These are phyloP conservation scores for Penicillium manginii DNA, from an alignment of 495 filamentous ascomycete species.

Conservation along the genomic window DNA sequence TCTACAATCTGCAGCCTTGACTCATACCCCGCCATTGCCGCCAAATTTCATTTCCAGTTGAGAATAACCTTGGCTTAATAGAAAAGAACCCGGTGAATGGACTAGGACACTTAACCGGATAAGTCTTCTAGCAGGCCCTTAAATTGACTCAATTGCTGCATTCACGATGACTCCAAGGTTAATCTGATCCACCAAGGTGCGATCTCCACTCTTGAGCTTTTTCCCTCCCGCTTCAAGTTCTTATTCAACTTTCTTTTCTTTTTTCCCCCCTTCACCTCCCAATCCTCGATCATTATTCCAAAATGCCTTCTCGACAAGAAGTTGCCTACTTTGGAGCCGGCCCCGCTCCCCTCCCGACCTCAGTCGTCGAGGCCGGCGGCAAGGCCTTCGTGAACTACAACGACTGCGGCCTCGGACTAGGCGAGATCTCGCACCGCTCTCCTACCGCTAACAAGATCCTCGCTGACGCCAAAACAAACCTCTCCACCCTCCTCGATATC, in stretches of 20 bases:
- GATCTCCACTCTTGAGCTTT: constrained; percentile 26
- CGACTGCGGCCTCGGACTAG: constrained; percentile 69
- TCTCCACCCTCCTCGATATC: constrained; percentile 72
- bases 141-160: constrained; percentile 5
- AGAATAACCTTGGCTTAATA: constrained; percentile 3
- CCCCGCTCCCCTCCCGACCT: constrained; percentile 78
- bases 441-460: constrained; percentile 71
- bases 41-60: constrained; percentile 1
- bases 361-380: constrained; percentile 73
- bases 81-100: constrained; percentile 9
- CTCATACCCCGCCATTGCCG: constrained; percentile 27
- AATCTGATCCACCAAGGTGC: constrained; percentile 24
- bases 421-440: constrained; percentile 91
- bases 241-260: constrained; percentile 4
- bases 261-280: background rate
- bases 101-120: background rate
- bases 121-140: background rate
- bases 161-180: constrained; percentile 22
- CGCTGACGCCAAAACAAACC: constrained; percentile 64
- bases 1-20: constrained; percentile 6
- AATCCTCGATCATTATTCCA: constrained; percentile 4
- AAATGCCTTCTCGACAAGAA: constrained; percentile 54
- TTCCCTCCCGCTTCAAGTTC: constrained; percentile 17
- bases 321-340: constrained; percentile 85
- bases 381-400: constrained; percentile 82